Evolutionary conservation across 2,329 filamentous ascomycete genomes (phyloP).

Genomic region (Decorospora gaudefroyi): DNA sequence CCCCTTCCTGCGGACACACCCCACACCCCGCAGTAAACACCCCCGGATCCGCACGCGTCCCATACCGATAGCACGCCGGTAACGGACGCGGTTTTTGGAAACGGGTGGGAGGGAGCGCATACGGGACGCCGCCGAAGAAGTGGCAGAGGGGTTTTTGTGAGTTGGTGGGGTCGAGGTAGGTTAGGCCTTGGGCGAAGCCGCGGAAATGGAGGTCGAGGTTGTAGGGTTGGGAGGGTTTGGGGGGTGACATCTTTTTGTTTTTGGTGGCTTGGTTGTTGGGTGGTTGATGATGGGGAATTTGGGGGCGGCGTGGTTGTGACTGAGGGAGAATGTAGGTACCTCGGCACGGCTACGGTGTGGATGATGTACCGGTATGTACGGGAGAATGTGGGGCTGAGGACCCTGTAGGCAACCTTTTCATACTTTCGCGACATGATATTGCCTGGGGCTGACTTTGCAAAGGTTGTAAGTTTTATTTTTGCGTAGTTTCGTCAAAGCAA

Average conservation of each 20-base stretch:
- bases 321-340: no score
- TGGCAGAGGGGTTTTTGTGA: constrained; percentile 52
- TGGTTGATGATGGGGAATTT: constrained; percentile 5
- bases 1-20: constrained; percentile 57
- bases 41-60: constrained; percentile 55
- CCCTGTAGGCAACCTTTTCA: no score
- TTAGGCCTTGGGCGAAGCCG: constrained; percentile 57
- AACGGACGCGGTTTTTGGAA: constrained; percentile 57
- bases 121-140: constrained; percentile 62
- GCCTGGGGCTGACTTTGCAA: no score
- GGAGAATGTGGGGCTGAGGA: no score
- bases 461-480: no score
- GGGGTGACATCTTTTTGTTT: constrained; percentile 20
- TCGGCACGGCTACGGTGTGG: no score
- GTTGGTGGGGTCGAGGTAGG: constrained; percentile 45
- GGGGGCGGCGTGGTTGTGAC: constrained; percentile 9
- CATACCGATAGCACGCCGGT: constrained; percentile 57
- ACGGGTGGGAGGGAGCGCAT: constrained; percentile 57
- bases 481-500: no score
- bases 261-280: background rate
- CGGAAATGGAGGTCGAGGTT: constrained; percentile 48
- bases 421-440: no score
- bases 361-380: no score
- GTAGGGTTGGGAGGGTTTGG: constrained; percentile 37
- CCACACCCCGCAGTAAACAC: constrained; percentile 49